A percentile compares a stretch with the other conserved stretches of the same genome.
Evolutionary conservation across 306 rosid species (phyloP).

Genomic region (Cicer yamashitae): DNA sequence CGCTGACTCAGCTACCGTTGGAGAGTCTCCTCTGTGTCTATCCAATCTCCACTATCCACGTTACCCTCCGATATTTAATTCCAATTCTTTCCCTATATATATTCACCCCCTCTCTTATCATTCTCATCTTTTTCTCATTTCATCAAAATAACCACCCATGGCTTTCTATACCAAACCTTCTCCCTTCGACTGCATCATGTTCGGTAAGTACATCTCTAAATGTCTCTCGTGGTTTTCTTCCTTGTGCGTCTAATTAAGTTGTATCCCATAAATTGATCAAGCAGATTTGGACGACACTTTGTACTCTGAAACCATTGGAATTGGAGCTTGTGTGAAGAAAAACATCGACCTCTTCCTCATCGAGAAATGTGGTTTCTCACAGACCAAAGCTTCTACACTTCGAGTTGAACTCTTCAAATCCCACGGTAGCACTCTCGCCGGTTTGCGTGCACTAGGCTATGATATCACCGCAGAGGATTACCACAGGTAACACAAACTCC

Average conservation of each 20-base stretch:
- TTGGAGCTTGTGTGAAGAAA: conserved; percentile 62
- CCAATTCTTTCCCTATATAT: neutral
- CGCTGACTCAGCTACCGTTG: conserved; percentile 35
- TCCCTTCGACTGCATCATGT: conserved; percentile 60
- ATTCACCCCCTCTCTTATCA: neutral
- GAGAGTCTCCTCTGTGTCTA: neutral
- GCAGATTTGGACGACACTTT: conserved; percentile 90
- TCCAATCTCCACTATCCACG: conserved; percentile 39
- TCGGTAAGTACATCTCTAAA: conserved; percentile 48
- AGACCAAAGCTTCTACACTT: conserved; percentile 61
- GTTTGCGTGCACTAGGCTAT: conserved; percentile 77
- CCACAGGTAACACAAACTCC: conserved; percentile 56
- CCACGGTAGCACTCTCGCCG: conserved; percentile 92
- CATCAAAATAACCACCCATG: conserved; percentile 41
- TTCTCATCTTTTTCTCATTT: neutral
- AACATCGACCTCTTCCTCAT: conserved; percentile 79
- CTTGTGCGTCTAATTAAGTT: too few species aligned
- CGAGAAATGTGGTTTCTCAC: conserved; percentile 73
- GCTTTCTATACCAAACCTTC: conserved; percentile 44
- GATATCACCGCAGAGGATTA: conserved; percentile 78
- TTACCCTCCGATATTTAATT: neutral
- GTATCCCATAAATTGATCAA: neutral
- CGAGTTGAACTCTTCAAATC: conserved; percentile 79
- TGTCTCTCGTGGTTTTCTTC: neutral
- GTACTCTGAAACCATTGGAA: conserved; percentile 69